Evolutionary conservation across 805 yeast genomes (phyloP).

Genomic region (Candida nanaspora): DNA sequence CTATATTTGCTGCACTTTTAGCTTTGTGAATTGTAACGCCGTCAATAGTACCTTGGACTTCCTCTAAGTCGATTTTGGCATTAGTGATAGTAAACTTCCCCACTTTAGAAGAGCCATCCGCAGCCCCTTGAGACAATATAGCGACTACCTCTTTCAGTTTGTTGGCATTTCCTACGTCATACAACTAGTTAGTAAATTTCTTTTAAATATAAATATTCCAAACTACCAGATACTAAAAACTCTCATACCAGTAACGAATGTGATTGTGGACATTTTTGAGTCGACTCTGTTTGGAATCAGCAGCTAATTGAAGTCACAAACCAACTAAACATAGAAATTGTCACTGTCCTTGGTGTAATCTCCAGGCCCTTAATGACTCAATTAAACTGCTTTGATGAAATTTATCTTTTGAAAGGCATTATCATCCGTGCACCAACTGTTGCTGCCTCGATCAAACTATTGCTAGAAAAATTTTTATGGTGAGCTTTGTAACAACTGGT

Average conservation of each 20-base stretch:
- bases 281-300: no score
- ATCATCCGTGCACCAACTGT: not conserved
- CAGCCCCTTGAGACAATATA: constrained; percentile 44
- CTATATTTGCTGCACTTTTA: constrained; percentile 54
- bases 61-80: constrained; percentile 73
- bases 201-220: no score
- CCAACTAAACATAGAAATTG: no score
- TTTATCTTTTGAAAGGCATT: not conserved
- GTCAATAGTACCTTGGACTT: constrained; percentile 81
- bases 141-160: constrained; percentile 80
- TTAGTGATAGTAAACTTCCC: constrained; percentile 51
- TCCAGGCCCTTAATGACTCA: no score
- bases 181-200: not conserved
- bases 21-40: constrained; percentile 81
- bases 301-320: no score
- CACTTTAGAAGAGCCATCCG: constrained; percentile 26
- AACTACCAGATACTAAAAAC: no score
- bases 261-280: constrained; percentile 17
- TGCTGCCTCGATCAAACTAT: no score
- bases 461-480: not conserved
- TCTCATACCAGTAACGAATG: constrained; percentile 23
- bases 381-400: no score
- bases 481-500: not conserved
- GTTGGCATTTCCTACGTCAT: constrained; percentile 76
- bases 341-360: no score